A percentile compares a stretch with the other conserved stretches of the same genome.
Evolutionary conservation across 768 basidiomycete species (phyloP).

Genomic region (Sutorius australiensis): DNA sequence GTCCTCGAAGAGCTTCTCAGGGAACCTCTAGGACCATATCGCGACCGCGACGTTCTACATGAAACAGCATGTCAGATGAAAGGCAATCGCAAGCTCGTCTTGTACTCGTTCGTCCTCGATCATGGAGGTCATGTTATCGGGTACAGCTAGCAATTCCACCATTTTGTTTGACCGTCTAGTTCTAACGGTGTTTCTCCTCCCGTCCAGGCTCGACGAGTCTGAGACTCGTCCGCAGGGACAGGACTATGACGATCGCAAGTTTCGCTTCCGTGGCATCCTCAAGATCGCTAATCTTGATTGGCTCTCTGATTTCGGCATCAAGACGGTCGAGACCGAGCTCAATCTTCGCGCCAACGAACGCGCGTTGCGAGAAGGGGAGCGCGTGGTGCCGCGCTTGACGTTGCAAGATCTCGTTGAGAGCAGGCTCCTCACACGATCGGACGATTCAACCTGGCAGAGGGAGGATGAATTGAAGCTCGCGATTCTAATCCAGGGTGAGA

Average conservation of each 20-base stretch:
- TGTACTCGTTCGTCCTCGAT: conserved; percentile 32
- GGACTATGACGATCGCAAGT: conserved; percentile 28
- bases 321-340: conserved; percentile 43
- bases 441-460: conserved; percentile 12
- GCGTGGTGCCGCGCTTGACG: conserved; percentile 28
- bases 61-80: conserved; percentile 16
- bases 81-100: conserved; percentile 10
- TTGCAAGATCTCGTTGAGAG: conserved; percentile 34
- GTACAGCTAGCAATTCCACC: conserved; percentile 10
- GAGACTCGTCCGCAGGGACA: conserved; percentile 36
- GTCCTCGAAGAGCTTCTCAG: conserved; percentile 24
- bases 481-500: conserved; percentile 42
- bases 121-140: conserved; percentile 22
- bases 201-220: conserved; percentile 45
- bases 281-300: conserved; percentile 43
- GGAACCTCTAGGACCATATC: conserved; percentile 30
- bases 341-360: conserved; percentile 35
- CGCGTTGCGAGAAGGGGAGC: conserved; percentile 18
- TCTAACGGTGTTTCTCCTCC: not conserved
- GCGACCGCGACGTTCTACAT: conserved; percentile 23
- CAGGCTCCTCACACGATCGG: conserved; percentile 12
- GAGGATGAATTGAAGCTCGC: conserved; percentile 28
- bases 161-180: not conserved
- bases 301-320: conserved; percentile 46
- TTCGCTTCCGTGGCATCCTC: conserved; percentile 52